Base-by-base conservation (phyloP, 306 rosid species). In the Rosa multiflora region DNA sequence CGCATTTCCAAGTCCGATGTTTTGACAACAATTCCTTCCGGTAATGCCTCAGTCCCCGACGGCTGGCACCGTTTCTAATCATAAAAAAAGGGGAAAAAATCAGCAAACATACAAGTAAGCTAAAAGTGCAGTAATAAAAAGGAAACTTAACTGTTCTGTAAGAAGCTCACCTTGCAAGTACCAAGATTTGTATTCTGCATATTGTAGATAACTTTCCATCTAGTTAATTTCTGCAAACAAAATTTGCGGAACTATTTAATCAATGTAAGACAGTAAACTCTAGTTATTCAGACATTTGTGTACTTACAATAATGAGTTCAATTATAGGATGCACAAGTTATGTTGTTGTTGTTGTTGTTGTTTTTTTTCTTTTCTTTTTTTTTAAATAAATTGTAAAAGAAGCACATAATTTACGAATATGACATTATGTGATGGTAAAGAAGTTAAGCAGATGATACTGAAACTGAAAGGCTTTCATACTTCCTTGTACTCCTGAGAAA, bases 111-210 rank as follows among this genome's bases (percentile, higher is more conserved):
- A 52, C 13, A 35, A 56, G 35, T 26, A 70, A 43, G 43, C 71
- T 49, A n/a, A 78, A n/a, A 10, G 4, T 29, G 66, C 52, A 62
- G 8, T 42, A 32, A 40, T 20, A 40, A 76, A 64, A 75, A 52
- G 32, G 59, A 44, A 32, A 35, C 42, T 5, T 47, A 42, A 40
- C 5, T 49, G 9, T 71, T n/a, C 20, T 0, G 42, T 68, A 10
- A 8, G 70, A 63, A 26, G 80, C 85, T 85, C 80, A 94, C 98
- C 98, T 86, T 74, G 92, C 98, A 94, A 4, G 73, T 52, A 73
- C 58, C 76, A 23, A 89, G 43, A 56, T 79, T 83, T 37, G 76
- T 59, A 62, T 80, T 76, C 3, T 77, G 86, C 67, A 26, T 72
- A 21, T 82, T 35, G 86, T 82, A 73, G 77, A 76, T 61, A 6